These are phyloP conservation scores for Candida nitratophila DNA, from an alignment of 805 yeast genomes.

Conservation along the genomic window DNA sequence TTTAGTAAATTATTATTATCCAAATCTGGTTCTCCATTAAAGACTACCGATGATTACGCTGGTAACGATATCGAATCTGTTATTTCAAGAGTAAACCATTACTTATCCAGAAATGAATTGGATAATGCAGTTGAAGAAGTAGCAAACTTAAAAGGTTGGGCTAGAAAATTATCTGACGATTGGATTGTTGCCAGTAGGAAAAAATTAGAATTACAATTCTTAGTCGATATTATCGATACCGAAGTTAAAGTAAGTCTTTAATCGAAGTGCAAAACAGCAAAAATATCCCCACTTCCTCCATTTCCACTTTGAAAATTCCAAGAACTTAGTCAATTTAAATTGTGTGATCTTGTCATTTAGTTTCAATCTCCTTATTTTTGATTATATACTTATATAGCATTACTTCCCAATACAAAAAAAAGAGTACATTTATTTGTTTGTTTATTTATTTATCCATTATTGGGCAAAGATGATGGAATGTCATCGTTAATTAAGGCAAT, in stretches of 20 bases:
- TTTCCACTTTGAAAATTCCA: too few species aligned
- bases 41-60: slow-evolving; percentile 17
- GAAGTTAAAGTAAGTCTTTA: slow-evolving; percentile 43
- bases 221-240: slow-evolving; percentile 60
- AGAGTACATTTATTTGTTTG: too few species aligned
- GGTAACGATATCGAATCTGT: slow-evolving; percentile 87
- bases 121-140: slow-evolving; percentile 91
- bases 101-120: slow-evolving; percentile 67
- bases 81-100: slow-evolving; percentile 75
- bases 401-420: neutral
- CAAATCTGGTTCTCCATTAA: slow-evolving; percentile 64
- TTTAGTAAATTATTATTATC: slow-evolving; percentile 71
- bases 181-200: slow-evolving; percentile 89
- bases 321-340: too few species aligned
- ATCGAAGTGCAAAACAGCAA: neutral
- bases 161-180: slow-evolving; percentile 80
- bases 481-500: too few species aligned
- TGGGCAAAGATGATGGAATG: too few species aligned
- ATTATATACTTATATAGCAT: too few species aligned
- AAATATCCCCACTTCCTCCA: too few species aligned
- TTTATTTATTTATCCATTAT: too few species aligned
- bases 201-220: slow-evolving; percentile 80
- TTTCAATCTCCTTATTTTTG: too few species aligned
- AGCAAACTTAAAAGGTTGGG: slow-evolving; percentile 86
- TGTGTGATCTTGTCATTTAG: too few species aligned